phyloP scores from a whole-genome alignment of 441 rosid species.

The Aquilaria agallochum region DNA sequence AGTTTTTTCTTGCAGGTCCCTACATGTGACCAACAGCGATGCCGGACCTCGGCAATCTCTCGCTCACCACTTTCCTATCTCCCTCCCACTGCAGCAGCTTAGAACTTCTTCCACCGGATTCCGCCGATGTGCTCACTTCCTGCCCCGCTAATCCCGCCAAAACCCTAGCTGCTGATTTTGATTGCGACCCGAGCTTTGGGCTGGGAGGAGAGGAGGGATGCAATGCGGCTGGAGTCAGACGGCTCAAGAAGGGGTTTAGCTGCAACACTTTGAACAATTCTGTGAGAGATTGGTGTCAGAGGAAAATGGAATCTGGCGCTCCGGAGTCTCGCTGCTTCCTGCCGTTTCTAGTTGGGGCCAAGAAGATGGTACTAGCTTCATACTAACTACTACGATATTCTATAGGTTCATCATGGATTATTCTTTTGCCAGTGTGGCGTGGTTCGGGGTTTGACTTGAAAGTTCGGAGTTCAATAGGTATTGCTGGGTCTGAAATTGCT shows the following conservation, averaged over 20 bases:
- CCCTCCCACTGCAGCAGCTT: conserved; percentile 37
- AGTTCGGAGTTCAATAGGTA: neutral
- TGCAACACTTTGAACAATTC: conserved; percentile 39
- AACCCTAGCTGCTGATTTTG: conserved; percentile 24
- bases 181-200: conserved; percentile 15
- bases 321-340: conserved; percentile 31
- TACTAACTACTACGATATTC: neutral
- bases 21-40: conserved; percentile 16
- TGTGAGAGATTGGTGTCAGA: conserved; percentile 38
- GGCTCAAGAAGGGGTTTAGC: conserved; percentile 27
- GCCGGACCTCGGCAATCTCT: conserved; percentile 61
- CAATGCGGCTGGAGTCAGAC: conserved; percentile 18
- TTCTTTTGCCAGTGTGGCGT: neutral
- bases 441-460: neutral
- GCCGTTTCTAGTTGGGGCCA: conserved; percentile 58
- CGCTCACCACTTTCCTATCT: conserved; percentile 34
- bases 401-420: neutral
- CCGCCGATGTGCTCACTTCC: conserved; percentile 22
- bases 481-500: neutral
- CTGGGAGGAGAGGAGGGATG: conserved; percentile 7
- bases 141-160: conserved; percentile 13
- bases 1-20: conserved; percentile 4
- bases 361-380: conserved; percentile 35
- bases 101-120: conserved; percentile 29
- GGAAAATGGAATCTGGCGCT: conserved; percentile 37